Base-by-base conservation (phyloP, 768 basidiomycete species). In the Butyriboletus loyo region DNA sequence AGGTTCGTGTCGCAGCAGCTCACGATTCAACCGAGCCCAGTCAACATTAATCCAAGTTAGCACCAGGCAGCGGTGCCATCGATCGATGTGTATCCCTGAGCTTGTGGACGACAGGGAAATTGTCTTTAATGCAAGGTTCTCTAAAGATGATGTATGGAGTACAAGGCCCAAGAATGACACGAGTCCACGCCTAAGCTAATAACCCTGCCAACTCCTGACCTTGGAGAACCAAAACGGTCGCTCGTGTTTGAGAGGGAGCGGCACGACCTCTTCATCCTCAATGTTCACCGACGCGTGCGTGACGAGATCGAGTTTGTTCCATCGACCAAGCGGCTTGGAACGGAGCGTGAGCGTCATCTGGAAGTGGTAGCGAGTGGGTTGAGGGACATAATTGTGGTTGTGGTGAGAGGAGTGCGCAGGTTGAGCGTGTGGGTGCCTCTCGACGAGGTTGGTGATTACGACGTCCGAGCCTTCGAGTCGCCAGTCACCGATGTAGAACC, bases 211-310 rank as follows among this genome's bases (percentile, higher is more conserved):
- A 37, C 87, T 92, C 65, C 79, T 78, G 59, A 93, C 90, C 70
- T 89, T 93, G 37, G 92, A 94, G 71, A 97, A 97, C 85, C 89
- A 94, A 67, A 91, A 96, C n/a, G 92, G 83, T 49, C 89, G 78
- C 66, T 93, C 91, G 58, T 93, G 84, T 64, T 89, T 91, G 59
- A 94, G 71, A 10, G 82, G 74, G 27, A 96, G 73, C 17, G 86
- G 83, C 10, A 79, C 66, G 13, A 78, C 73, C 64, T 93, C 92
- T 3, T 89, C 92, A 17, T 79, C 87, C 53, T 80, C 82, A n/a
- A 89, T 60, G 51, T 87, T 81, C 5, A 95, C 81, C 0, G 87
- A 87, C 48, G 86, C 79, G 66, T 96, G 96, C 11, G 77, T 75
- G 40, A 75, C 64, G 21, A 95, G 78, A 48, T 90, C 84, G 54